Percentiles rank a stretch among this genome's conserved stretches.
Conservation (phyloP, 768 basidiomycete species). For the Tulasnella sp. region DNA sequence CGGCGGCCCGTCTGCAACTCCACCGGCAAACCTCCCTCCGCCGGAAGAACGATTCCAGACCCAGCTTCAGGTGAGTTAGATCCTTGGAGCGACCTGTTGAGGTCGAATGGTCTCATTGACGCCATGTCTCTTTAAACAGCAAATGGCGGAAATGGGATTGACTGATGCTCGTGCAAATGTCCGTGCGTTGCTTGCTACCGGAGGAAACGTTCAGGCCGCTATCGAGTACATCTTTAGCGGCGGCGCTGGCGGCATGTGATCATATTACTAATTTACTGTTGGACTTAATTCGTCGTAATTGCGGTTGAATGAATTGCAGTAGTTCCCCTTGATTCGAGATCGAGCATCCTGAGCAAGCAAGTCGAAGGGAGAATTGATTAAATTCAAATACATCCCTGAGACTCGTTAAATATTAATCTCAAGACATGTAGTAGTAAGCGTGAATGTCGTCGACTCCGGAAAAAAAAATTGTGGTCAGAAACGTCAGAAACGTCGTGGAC, state of each 20-base stretch:
- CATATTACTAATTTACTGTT: neutral
- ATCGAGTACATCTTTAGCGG: constrained; percentile 67
- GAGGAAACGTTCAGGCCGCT: constrained; percentile 89
- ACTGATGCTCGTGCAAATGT: constrained; percentile 88
- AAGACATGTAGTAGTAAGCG: too few species aligned
- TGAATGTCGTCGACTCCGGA: too few species aligned
- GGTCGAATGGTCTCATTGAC: neutral
- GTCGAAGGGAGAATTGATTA: too few species aligned
- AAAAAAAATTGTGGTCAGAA: too few species aligned
- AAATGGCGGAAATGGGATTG: constrained; percentile 96
- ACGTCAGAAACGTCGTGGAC: too few species aligned
- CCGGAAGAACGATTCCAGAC: constrained; percentile 93
- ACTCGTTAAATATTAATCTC: too few species aligned
- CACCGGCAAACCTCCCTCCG: constrained; percentile 64
- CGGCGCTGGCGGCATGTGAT: constrained; percentile 73
- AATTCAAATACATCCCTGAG: too few species aligned
- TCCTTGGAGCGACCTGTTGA: neutral
- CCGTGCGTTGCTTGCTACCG: constrained; percentile 85
- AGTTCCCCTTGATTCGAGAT: too few species aligned
- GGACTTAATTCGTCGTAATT: neutral
- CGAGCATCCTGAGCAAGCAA: too few species aligned
- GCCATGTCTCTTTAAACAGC: constrained; percentile 50
- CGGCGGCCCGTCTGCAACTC: constrained; percentile 42
- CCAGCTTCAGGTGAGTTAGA: constrained; percentile 67
- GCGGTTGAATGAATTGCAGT: too few species aligned